A percentile compares a stretch with the other conserved stretches of the same genome.
Evolutionary conservation across 2,329 filamentous ascomycete genomes (phyloP).

Genomic region (Fusarium gaditjirri): DNA sequence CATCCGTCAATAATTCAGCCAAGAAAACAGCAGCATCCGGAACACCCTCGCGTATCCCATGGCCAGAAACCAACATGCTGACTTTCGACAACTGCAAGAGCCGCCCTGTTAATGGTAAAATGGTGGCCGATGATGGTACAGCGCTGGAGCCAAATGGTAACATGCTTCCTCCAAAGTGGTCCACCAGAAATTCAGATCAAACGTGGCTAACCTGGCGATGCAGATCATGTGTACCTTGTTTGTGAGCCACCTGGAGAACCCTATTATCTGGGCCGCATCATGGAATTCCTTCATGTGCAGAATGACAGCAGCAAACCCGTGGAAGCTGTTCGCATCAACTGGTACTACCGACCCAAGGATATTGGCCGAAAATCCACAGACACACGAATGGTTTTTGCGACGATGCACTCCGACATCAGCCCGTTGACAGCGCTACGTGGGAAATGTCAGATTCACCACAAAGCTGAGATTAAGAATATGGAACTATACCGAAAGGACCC

Average conservation of each 20-base stretch:
- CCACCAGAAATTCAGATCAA: constrained; percentile 38
- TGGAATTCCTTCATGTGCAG: constrained; percentile 92
- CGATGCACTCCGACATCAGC: constrained; percentile 98
- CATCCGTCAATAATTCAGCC: constrained; percentile 37
- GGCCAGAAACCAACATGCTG: constrained; percentile 84
- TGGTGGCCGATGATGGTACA: constrained; percentile 92
- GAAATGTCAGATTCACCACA: constrained; percentile 91
- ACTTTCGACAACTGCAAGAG: constrained; percentile 80
- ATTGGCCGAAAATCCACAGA: constrained; percentile 93
- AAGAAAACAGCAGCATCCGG: constrained; percentile 43
- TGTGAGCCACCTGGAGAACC: constrained; percentile 98
- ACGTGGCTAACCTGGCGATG: constrained; percentile 48
- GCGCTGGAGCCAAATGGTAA: constrained; percentile 85
- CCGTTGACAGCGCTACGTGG: constrained; percentile 92
- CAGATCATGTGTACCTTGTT: constrained; percentile 90
- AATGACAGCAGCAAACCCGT: constrained; percentile 79
- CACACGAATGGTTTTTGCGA: constrained; percentile 90
- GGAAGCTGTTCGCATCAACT: constrained; percentile 92
- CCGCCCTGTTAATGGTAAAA: constrained; percentile 76
- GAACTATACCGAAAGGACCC: constrained; percentile 85
- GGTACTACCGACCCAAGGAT: constrained; percentile 97
- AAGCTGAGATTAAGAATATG: constrained; percentile 83
- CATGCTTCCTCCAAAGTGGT: constrained; percentile 19
- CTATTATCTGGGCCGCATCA: constrained; percentile 96
- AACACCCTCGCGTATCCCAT: constrained; percentile 53